These are phyloP conservation scores for Blastocystis sp. DNA, from an alignment of 352 stramenopile species.

Conservation along the genomic window DNA sequence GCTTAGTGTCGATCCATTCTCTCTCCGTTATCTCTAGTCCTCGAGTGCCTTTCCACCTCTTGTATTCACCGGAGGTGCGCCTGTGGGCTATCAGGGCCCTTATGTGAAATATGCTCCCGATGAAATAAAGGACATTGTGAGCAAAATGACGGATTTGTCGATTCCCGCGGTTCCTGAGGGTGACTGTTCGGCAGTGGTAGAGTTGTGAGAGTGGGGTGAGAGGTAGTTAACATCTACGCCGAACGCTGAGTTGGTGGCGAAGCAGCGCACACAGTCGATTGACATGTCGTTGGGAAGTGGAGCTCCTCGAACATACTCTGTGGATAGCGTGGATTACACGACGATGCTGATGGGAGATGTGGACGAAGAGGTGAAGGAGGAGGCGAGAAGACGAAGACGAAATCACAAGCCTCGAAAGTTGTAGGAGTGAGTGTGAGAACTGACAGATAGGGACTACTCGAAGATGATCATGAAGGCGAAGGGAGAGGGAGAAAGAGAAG, in stretches of 20 bases:
- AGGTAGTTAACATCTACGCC: neutral
- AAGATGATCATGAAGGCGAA: neutral
- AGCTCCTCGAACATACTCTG: conserved; percentile 22
- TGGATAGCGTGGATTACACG: conserved; percentile 55
- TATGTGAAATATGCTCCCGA: conserved; percentile 11
- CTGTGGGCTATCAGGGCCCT: neutral
- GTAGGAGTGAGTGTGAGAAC: neutral
- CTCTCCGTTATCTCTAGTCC: neutral
- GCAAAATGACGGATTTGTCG: neutral
- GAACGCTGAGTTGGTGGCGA: conserved; percentile 44
- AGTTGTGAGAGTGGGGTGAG: neutral
- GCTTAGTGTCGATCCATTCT: neutral
- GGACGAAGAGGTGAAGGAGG: conserved; percentile 50
- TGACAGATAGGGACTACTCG: conserved; percentile 12
- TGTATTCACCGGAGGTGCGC: neutral
- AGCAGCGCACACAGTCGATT: conserved; percentile 50
- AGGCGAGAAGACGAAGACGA: neutral
- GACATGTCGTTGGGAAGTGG: neutral
- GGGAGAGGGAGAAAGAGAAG: neutral
- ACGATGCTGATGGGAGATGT: conserved; percentile 48
- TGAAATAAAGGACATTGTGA: conserved; percentile 35
- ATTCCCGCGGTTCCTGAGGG: neutral
- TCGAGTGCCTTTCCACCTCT: neutral
- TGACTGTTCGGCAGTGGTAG: neutral
- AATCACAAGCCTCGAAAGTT: conserved; percentile 1